A percentile compares a stretch with the other conserved stretches of the same genome.
Evolutionary conservation across 352 stramenopile genomes (phyloP).

Genomic region (Pythium phragmitis): DNA sequence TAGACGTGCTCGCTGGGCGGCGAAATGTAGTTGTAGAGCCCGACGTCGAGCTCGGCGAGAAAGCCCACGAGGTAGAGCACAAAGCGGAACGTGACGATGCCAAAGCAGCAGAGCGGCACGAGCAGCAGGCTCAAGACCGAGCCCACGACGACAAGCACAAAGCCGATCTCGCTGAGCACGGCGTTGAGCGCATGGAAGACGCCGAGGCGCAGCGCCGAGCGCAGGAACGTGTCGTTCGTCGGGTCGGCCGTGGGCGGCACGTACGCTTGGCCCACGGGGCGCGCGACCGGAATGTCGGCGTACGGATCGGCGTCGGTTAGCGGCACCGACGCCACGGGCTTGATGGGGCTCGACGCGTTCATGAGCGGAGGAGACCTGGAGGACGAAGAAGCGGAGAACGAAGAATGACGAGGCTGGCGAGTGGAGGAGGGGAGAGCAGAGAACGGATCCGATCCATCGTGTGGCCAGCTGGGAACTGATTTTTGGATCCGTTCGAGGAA

Average conservation of each 20-base stretch:
- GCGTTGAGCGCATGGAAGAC: conserved; percentile 67
- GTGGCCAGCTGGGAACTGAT: neutral
- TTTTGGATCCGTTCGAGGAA: neutral
- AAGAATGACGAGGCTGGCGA: neutral
- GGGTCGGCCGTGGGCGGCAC: conserved; percentile 5
- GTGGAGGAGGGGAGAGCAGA: neutral
- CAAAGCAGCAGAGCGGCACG: conserved; percentile 59
- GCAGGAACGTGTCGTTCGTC: conserved; percentile 27
- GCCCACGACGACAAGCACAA: conserved; percentile 43
- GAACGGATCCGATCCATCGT: neutral
- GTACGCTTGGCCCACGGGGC: conserved; percentile 19
- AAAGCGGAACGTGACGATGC: conserved; percentile 50
- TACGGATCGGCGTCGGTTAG: conserved; percentile 10
- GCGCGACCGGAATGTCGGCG: conserved; percentile 28
- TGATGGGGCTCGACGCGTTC: conserved; percentile 30
- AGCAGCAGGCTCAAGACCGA: conserved; percentile 38
- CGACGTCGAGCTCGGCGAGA: conserved; percentile 51
- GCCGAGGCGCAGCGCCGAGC: conserved; percentile 44
- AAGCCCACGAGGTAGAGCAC: conserved; percentile 45
- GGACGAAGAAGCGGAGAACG: conserved; percentile 3
- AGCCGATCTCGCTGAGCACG: conserved; percentile 40
- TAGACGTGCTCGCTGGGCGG: conserved; percentile 46
- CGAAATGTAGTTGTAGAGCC: conserved; percentile 64
- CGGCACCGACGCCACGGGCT: conserved; percentile 12
- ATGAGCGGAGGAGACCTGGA: neutral